A percentile compares a stretch with the other conserved stretches of the same genome.
Evolutionary conservation across 129 eudicot species (phyloP).

Genomic region (Helianthus tuberosus): DNA sequence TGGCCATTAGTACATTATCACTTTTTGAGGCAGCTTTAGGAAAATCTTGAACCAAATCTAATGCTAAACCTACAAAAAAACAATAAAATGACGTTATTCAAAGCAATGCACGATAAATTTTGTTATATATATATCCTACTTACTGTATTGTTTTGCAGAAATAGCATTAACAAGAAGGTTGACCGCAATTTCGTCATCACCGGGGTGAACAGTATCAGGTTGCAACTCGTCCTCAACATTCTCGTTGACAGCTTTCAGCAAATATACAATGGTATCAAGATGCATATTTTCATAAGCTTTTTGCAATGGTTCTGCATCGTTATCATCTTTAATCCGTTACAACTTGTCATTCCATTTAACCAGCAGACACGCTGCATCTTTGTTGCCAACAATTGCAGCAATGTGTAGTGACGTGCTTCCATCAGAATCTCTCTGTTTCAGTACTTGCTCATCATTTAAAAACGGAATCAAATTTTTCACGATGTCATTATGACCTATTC

Average conservation of each 20-base stretch:
- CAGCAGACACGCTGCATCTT: not conserved
- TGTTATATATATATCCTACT: no score
- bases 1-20: slow-evolving; percentile 8
- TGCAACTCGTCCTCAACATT: not conserved
- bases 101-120: no score
- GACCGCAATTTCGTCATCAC: no score
- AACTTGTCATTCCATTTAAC: no score
- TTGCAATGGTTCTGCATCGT: not conserved
- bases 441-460: not conserved
- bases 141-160: slow-evolving; percentile 9
- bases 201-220: no score
- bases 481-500: not conserved
- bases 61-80: slow-evolving; percentile 11
- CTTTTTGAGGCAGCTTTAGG: not conserved
- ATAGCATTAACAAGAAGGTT: slow-evolving; percentile 15
- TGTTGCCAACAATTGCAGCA: slow-evolving; percentile 17
- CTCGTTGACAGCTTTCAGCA: not conserved
- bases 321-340: not conserved
- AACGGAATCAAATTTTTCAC: not conserved
- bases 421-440: not conserved
- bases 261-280: not conserved
- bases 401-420: slow-evolving; percentile 13
- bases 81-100: no score
- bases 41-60: not conserved
- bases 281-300: not conserved